Evolutionary conservation across 441 rosid genomes (phyloP), one percentile per base, ranked within the genome.

Genomic region (Pelargonium australe): DNA sequence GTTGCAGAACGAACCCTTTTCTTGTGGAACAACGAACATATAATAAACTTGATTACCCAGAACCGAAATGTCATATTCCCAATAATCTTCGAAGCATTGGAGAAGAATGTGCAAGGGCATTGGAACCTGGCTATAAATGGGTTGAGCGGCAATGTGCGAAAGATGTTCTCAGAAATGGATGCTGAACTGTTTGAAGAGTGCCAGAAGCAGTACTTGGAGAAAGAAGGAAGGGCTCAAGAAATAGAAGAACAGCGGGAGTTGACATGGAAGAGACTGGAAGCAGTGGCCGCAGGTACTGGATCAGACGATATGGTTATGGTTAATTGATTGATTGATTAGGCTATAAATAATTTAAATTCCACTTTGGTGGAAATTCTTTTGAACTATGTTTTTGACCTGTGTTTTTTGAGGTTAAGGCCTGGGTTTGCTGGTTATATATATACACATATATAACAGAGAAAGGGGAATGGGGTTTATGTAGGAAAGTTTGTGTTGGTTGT

Each of bases 101-200:
- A 93, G 84, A 93, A 74, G 84, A 93, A 93, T 80, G 80, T 85
- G 20, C 82, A 71, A 55, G 68, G 79, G 66, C 98, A 93, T 49
- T 93, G 98, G 98, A 89, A 91, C 82, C 97, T 84, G 75, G 93
- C 97, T 8, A 95, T 93, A 25, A 90, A 89, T 7, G 97, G 97
- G 57, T 79, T 93, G 66, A 91, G 96, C 0, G 72, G 78, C 28
- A 91, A 93, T 69, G 88, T 93, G 51, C 79, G 81, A 72, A 89
- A 86, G 70, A 91, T 94, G 96, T 94, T 94, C 79, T 53, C 83
- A 75, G 97, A 94, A 70, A 91, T 94, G 96, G 98, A 94, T 63
- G 69, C 80, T 0, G 95, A 88, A 70, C 78, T 87, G 71, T 91
- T 93, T 64, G 95, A 89, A 40, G 95, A 85, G 70, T 91, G 97